phyloP scores from a whole-genome alignment of 495 filamentous ascomycete species.

The Hypoxylon fragiforme region DNA sequence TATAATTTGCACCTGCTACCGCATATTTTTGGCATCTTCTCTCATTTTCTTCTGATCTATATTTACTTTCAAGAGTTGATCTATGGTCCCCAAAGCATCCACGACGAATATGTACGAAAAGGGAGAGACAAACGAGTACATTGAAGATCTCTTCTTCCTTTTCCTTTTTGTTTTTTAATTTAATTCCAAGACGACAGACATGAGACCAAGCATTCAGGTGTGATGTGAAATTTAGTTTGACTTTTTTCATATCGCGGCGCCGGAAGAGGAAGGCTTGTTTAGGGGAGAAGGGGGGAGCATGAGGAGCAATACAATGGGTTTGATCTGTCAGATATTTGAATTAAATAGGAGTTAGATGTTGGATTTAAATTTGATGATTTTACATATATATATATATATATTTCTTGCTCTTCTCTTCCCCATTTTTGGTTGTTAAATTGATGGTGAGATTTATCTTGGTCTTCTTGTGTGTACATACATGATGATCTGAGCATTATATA shows the following conservation, averaged over 20 bases:
- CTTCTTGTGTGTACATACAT: no score
- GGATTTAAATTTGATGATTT: conserved; percentile 19
- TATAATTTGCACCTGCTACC: conserved; percentile 21
- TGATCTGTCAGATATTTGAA: conserved; percentile 21
- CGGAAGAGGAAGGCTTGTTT: not conserved
- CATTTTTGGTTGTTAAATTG: no score
- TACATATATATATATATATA: not conserved
- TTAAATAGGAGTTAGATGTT: conserved; percentile 29
- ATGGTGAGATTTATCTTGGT: conserved; percentile 3
- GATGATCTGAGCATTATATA: no score
- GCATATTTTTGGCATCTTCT: conserved; percentile 8
- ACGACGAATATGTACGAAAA: conserved; percentile 32
- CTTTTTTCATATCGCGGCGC: conserved; percentile 23
- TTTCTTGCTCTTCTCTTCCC: no score
- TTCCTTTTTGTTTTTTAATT: not conserved
- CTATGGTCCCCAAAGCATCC: no score
- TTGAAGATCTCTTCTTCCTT: conserved; percentile 1
- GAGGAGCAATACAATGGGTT: conserved; percentile 15
- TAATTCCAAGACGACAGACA: not conserved
- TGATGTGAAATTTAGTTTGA: conserved; percentile 3
- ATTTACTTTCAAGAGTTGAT: no score
- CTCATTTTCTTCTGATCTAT: conserved; percentile 6
- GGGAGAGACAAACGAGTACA: conserved; percentile 8
- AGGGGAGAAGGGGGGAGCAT: conserved; percentile 14
- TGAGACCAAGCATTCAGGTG: conserved; percentile 17